Percentiles rank a stretch among this genome's conserved stretches.
These are phyloP conservation scores for Phanerochaete sordida DNA, from an alignment of 768 basidiomycete species.

Conservation along the genomic window DNA sequence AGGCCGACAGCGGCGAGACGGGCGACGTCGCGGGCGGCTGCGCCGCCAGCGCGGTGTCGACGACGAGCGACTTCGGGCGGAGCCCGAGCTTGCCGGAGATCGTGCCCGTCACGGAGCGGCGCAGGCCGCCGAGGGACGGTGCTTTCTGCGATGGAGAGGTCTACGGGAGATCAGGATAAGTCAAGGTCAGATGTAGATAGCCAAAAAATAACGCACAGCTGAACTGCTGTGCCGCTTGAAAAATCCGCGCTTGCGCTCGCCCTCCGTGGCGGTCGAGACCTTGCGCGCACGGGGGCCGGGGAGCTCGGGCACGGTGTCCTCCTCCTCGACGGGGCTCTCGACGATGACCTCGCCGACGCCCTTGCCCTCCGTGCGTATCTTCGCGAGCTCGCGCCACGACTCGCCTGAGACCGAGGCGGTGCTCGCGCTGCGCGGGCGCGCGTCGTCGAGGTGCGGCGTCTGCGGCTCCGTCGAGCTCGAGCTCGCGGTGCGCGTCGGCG, in stretches of 20 bases:
- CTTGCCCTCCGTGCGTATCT: background rate
- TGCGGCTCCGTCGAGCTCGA: slow-evolving; percentile 16
- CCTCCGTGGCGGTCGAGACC: background rate
- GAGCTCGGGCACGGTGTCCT: background rate
- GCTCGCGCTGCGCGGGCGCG: background rate
- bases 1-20: slow-evolving; percentile 7
- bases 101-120: slow-evolving; percentile 41
- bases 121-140: slow-evolving; percentile 40
- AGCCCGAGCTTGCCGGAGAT: slow-evolving; percentile 20
- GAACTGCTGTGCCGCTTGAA: background rate
- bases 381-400: background rate
- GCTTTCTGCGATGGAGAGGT: slow-evolving; percentile 2
- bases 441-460: slow-evolving; percentile 16
- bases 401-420: background rate
- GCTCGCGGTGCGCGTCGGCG: slow-evolving; percentile 22
- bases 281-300: background rate
- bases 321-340: slow-evolving; percentile 37
- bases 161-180: background rate
- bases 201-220: background rate
- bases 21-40: slow-evolving; percentile 1
- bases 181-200: background rate
- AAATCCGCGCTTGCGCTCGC: background rate
- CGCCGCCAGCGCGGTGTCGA: slow-evolving; percentile 23
- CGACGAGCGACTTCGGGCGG: slow-evolving; percentile 17
- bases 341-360: slow-evolving; percentile 21